A percentile compares a stretch with the other conserved stretches of the same genome.
Conservation (phyloP, 306 rosid species). For the Lathyrus oleraceus region DNA sequence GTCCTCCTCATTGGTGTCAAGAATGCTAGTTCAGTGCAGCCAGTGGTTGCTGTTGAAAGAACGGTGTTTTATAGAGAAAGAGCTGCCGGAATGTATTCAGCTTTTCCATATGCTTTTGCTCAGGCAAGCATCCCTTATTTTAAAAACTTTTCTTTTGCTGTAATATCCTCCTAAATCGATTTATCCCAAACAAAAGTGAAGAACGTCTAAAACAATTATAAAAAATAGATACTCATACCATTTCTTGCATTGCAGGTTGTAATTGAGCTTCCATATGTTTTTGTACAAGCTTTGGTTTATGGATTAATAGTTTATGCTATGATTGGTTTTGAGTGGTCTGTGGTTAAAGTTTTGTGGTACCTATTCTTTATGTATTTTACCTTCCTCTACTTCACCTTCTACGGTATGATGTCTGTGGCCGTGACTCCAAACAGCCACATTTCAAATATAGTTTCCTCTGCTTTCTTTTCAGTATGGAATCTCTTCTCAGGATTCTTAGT, state of each 20-base stretch:
- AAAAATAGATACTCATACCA: not conserved
- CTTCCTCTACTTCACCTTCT: slow-evolving; percentile 59
- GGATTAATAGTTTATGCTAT: slow-evolving; percentile 54
- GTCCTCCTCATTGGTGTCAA: slow-evolving; percentile 54
- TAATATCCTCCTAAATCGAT: too few relatives aligned
- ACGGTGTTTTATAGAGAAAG: slow-evolving; percentile 60
- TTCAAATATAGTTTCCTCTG: slow-evolving; percentile 46
- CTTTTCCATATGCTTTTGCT: slow-evolving; percentile 62
- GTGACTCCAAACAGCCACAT: slow-evolving; percentile 60
- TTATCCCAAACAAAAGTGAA: too few relatives aligned
- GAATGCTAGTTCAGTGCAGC: slow-evolving; percentile 47
- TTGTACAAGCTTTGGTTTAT: slow-evolving; percentile 50
- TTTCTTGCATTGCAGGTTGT: slow-evolving; percentile 41
- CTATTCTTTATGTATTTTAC: slow-evolving; percentile 55
- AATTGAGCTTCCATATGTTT: slow-evolving; percentile 59
- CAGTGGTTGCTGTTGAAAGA: slow-evolving; percentile 52
- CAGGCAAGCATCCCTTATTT: slow-evolving; percentile 43
- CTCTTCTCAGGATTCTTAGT: slow-evolving; percentile 64
- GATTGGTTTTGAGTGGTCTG: slow-evolving; percentile 61
- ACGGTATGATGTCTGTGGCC: slow-evolving; percentile 62
- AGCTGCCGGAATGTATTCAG: slow-evolving; percentile 67
- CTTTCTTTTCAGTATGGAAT: slow-evolving; percentile 53
- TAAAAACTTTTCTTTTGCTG: too few relatives aligned
- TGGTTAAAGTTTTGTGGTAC: slow-evolving; percentile 50
- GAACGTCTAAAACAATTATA: too few relatives aligned